phyloP scores from a whole-genome alignment of 225 moss, liverwort and hornwort genomes.

The Takakia lepidozioides region DNA sequence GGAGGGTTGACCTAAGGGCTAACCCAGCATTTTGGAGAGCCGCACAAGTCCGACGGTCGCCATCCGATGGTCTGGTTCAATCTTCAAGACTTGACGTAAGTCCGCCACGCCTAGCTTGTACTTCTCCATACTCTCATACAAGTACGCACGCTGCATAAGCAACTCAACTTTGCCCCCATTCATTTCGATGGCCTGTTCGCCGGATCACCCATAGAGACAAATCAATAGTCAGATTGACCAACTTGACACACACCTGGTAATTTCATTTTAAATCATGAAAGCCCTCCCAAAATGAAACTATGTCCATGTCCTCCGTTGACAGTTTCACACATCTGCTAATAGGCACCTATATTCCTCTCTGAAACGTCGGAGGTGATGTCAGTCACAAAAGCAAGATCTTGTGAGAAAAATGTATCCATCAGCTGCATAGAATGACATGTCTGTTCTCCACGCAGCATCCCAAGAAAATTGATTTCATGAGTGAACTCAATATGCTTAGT shows the following conservation, averaged over 20 bases:
- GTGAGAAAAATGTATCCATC: too few species aligned
- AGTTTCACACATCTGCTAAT: too few species aligned
- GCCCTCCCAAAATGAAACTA: too few species aligned
- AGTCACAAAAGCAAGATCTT: too few species aligned
- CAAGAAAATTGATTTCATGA: too few species aligned
- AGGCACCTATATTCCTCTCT: too few species aligned
- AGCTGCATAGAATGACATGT: too few species aligned
- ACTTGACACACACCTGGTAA: background rate
- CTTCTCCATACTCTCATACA: constrained; percentile 98
- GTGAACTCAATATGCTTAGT: too few species aligned
- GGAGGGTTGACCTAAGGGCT: background rate
- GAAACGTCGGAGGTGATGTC: too few species aligned
- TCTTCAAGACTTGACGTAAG: constrained; percentile 63
- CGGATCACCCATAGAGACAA: background rate
- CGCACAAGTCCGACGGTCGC: constrained; percentile 65
- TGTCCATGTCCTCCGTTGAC: too few species aligned
- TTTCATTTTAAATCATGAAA: background rate
- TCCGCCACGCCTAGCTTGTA: constrained; percentile 78
- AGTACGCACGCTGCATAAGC: constrained; percentile 81
- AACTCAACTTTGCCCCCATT: constrained; percentile 48
- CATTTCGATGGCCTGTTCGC: constrained; percentile 72
- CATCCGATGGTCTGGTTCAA: constrained; percentile 64
- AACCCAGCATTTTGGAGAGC: constrained; percentile 72
- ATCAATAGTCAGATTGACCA: background rate
- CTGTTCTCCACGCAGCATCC: too few species aligned